Conservation (phyloP, 1,139 yeast species). For the Magnusiomyces magnusii region DNA sequence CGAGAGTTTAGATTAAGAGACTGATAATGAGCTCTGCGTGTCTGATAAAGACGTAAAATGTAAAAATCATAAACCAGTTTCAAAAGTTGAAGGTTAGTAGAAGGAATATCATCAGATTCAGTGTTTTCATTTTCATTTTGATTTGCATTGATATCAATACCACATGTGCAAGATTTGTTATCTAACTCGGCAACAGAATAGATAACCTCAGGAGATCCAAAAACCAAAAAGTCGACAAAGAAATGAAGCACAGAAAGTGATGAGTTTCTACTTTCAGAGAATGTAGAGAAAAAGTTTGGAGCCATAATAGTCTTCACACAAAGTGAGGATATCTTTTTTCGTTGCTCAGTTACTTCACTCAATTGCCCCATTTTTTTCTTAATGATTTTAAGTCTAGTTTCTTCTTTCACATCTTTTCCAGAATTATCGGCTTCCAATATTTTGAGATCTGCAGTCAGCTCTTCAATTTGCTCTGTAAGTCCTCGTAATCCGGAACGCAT, state of each 20-base stretch:
- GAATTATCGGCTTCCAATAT: not conserved
- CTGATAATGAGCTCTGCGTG: constrained; percentile 7
- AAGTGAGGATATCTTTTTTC: not conserved
- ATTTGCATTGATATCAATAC: not conserved
- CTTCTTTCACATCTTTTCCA: not conserved
- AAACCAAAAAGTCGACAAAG: constrained; percentile 1
- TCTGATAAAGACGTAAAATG: constrained; percentile 5
- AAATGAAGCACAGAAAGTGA: constrained; percentile 6
- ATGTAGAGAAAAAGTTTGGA: not conserved
- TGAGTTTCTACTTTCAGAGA: constrained; percentile 7
- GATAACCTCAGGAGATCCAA: constrained; percentile 8
- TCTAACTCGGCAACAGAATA: not conserved
- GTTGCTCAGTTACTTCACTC: not conserved
- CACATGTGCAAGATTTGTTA: not conserved
- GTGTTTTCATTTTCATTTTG: too few relatives aligned
- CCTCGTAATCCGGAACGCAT: constrained; percentile 5
- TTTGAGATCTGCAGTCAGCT: not conserved
- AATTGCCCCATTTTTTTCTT: not conserved
- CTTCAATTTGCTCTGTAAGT: not conserved
- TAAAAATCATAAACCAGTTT: constrained; percentile 7
- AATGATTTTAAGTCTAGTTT: not conserved
- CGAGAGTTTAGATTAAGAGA: not conserved
- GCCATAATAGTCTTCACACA: constrained; percentile 2
- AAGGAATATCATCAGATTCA: not conserved
- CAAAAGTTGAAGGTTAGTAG: constrained; percentile 2